Evolutionary conservation across 2,329 filamentous ascomycete species (phyloP).

Genomic region (Eutypella sp.): DNA sequence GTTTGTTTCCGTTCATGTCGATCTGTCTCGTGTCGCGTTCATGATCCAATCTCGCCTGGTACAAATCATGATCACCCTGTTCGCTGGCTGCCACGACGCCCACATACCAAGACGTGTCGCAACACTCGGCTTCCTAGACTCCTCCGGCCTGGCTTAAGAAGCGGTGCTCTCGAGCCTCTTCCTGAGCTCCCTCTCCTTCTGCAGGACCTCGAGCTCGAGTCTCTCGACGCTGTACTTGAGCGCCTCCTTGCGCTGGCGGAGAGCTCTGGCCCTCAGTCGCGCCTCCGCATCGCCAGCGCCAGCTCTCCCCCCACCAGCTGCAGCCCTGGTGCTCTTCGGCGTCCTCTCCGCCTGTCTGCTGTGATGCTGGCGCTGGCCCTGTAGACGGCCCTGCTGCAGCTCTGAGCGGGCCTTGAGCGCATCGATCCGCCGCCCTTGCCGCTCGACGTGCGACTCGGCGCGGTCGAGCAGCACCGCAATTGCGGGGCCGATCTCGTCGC

Average conservation of each 20-base stretch:
- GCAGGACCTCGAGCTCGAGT: slow-evolving; percentile 78
- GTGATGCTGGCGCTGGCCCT: slow-evolving; percentile 21
- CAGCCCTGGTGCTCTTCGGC: slow-evolving; percentile 1
- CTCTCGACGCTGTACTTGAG: slow-evolving; percentile 83
- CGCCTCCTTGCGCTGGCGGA: slow-evolving; percentile 78
- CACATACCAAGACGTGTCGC: too few species aligned
- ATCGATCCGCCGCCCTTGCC: slow-evolving; percentile 77
- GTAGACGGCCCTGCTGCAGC: slow-evolving; percentile 68
- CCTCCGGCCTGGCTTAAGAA: too few species aligned
- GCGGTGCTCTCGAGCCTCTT: slow-evolving; percentile 41
- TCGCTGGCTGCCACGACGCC: too few species aligned
- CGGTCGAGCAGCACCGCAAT: slow-evolving; percentile 73
- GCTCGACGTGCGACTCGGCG: slow-evolving; percentile 78
- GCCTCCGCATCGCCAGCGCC: slow-evolving; percentile 30
- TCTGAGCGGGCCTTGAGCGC: slow-evolving; percentile 78
- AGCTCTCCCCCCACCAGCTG: slow-evolving; percentile 38
- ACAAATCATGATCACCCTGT: too few species aligned
- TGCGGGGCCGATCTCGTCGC: slow-evolving; percentile 86
- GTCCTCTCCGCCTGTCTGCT: neutral
- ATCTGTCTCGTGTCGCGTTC: too few species aligned
- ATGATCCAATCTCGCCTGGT: too few species aligned
- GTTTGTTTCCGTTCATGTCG: too few species aligned
- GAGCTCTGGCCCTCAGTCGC: slow-evolving; percentile 50
- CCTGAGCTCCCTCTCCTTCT: slow-evolving; percentile 59
- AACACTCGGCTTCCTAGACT: too few species aligned